Percentiles rank a stretch among this genome's conserved stretches.
phyloP scores from a whole-genome alignment of 768 basidiomycete species.

The Hygrophorus pudorinus region DNA sequence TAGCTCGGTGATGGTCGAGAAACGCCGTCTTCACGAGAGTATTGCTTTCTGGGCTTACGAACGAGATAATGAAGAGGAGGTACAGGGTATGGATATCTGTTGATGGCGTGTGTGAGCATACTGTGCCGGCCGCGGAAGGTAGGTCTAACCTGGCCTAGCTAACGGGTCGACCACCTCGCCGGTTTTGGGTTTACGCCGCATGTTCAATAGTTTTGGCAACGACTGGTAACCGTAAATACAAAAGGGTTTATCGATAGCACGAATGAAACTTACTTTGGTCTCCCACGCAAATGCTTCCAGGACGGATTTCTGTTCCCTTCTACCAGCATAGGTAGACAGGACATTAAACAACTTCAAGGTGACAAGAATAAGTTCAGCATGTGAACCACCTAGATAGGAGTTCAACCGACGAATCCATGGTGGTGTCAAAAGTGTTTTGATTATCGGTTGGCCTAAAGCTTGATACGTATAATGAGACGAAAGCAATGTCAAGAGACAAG shows the following conservation, averaged over 20 bases:
- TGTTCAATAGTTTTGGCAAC: constrained; percentile 54
- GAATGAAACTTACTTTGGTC: constrained; percentile 39
- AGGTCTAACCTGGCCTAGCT: constrained; percentile 43
- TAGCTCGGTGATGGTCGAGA: constrained; percentile 60
- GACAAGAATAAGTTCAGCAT: constrained; percentile 57
- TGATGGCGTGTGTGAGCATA: not conserved
- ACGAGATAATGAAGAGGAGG: constrained; percentile 62
- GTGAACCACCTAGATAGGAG: constrained; percentile 48
- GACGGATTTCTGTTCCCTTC: constrained; percentile 50
- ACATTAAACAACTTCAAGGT: constrained; percentile 54
- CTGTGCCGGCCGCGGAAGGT: not conserved
- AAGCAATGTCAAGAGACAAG: constrained; percentile 51
- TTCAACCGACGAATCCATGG: constrained; percentile 48
- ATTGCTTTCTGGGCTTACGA: constrained; percentile 41
- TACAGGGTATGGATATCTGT: constrained; percentile 76
- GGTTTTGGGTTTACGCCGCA: constrained; percentile 53
- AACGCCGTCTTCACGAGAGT: constrained; percentile 51
- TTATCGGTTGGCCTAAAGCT: constrained; percentile 46
- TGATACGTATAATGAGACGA: constrained; percentile 66
- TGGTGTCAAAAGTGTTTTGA: constrained; percentile 49
- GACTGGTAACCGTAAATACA: constrained; percentile 29
- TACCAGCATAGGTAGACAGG: constrained; percentile 55
- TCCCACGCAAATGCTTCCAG: constrained; percentile 74
- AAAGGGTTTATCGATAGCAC: not conserved
- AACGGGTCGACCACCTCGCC: constrained; percentile 30